Evolutionary conservation across 2,329 filamentous ascomycete species (phyloP).

Genomic region (Ilyonectria sp.): DNA sequence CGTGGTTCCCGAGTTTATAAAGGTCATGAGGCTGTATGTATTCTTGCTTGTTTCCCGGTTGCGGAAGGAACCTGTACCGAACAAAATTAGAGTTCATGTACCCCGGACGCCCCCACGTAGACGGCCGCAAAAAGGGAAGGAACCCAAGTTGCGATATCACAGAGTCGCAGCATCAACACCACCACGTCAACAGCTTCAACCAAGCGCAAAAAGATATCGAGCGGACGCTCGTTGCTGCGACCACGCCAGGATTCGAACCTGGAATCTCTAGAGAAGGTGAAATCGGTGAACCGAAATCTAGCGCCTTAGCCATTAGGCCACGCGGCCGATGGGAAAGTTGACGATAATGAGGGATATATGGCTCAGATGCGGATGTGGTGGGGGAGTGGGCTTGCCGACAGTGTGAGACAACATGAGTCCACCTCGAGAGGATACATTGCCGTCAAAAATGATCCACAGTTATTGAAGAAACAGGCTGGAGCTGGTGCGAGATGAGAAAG

Average conservation of each 20-base stretch:
- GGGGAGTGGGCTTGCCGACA: neutral
- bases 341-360: conserved; percentile 1
- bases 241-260: conserved; percentile 62
- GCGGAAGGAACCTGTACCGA: neutral
- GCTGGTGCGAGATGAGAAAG: too few species aligned
- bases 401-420: neutral
- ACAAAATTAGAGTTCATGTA: neutral
- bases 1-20: neutral
- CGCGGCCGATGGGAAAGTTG: conserved; percentile 52
- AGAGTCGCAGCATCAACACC: neutral
- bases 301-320: conserved; percentile 62
- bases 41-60: neutral
- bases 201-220: conserved; percentile 25
- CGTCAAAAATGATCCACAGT: too few species aligned
- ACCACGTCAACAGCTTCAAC: neutral
- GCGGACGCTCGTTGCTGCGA: conserved; percentile 41
- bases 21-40: neutral
- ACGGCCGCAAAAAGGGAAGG: neutral
- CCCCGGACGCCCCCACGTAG: conserved; percentile 3
- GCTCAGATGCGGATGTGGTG: neutral
- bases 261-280: conserved; percentile 58
- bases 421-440: neutral
- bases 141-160: neutral
- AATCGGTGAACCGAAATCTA: conserved; percentile 57
- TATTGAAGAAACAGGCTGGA: too few species aligned